Base-by-base conservation (phyloP, 1,284 basidiomycete species). In the Anthracocystis panici-leucophaei region DNA sequence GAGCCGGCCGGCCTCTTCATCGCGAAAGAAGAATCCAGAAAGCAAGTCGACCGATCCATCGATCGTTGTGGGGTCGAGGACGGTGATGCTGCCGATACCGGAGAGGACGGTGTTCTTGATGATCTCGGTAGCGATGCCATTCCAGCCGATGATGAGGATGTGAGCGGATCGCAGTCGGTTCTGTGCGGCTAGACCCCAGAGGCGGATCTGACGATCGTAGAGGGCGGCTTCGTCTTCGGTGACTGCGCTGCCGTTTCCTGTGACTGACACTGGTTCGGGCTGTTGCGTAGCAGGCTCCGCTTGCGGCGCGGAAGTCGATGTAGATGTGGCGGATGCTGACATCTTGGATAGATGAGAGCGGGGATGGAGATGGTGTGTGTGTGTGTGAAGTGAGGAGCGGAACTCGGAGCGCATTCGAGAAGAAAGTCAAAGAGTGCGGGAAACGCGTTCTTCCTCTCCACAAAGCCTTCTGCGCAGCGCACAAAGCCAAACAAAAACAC, bases 121-220 rank as follows among this genome's bases (percentile, higher is more conserved):
- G 25, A 92, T 90, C 86, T 99, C 97, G n/a, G 95, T 94, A 18
- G 96, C 94, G 40, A 93, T 88, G 3, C 94, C 94, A 48, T 90
- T 89, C 55, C 98, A 89, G 25, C 90, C 90, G 38, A 95, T 87
- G 48, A 99, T 88, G 55, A 98, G 88, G 73, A 99, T 93, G 6
- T 94, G 93, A 14, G 95, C 92, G 81, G 92, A 93, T 77, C 95
- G 91, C 93, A 98, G 96, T 82, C 95, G 89, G 86, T 96, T 94
- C 86, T 99, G 96, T 29, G 97, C 96, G 85, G 97, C 96, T 31
- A 97, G 89, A 48, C 97, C 96, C 96, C 96, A 99, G 68, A 98
- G 87, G 29, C 97, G 90, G 87, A 99, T 97, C 87, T 98, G 96
- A 42, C 96, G 91, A 86, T 98, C 96, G 85, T 99, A 98, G 31